Evolutionary conservation across 1,139 yeast species (phyloP).

Genomic region (Yamadazyma dushanensis): DNA sequence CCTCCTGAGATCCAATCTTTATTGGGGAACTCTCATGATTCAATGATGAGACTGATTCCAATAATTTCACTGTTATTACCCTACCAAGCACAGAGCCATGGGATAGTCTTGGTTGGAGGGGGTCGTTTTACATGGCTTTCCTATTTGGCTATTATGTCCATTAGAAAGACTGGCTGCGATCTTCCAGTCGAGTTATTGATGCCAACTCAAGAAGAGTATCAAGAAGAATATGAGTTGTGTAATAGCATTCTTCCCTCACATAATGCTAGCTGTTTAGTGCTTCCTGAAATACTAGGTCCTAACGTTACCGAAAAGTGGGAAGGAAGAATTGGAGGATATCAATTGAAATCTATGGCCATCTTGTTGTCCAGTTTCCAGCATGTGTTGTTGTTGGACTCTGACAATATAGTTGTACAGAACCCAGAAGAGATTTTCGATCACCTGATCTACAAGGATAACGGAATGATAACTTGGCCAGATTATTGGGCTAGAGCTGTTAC

Average conservation of each 20-base stretch:
- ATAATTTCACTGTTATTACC: slow-evolving; percentile 17
- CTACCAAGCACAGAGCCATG: slow-evolving; percentile 23
- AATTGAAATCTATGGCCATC: slow-evolving; percentile 28
- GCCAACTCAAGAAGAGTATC: slow-evolving; percentile 29
- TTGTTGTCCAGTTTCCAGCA: slow-evolving; percentile 42
- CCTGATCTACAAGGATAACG: slow-evolving; percentile 53
- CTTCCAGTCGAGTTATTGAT: slow-evolving; percentile 36
- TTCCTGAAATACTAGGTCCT: slow-evolving; percentile 34
- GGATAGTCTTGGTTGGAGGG: slow-evolving; percentile 39
- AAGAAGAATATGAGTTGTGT: slow-evolving; percentile 25
- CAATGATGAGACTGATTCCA: slow-evolving; percentile 1
- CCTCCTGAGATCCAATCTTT: background rate
- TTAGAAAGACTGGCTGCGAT: slow-evolving; percentile 32
- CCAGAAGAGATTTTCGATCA: slow-evolving; percentile 50
- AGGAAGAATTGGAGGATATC: slow-evolving; percentile 28
- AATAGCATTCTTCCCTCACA: slow-evolving; percentile 20
- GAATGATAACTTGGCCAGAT: slow-evolving; percentile 80
- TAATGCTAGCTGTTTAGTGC: slow-evolving; percentile 26
- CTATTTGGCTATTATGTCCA: slow-evolving; percentile 28
- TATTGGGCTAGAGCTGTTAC: slow-evolving; percentile 76
- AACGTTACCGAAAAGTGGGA: slow-evolving; percentile 28
- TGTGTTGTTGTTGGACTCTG: slow-evolving; percentile 44
- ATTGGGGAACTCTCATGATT: slow-evolving; percentile 3
- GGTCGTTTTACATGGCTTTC: slow-evolving; percentile 37
- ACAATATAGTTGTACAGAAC: slow-evolving; percentile 35